phyloP scores from a whole-genome alignment of 2,329 filamentous ascomycete species.

The Nakataea oryzae region DNA sequence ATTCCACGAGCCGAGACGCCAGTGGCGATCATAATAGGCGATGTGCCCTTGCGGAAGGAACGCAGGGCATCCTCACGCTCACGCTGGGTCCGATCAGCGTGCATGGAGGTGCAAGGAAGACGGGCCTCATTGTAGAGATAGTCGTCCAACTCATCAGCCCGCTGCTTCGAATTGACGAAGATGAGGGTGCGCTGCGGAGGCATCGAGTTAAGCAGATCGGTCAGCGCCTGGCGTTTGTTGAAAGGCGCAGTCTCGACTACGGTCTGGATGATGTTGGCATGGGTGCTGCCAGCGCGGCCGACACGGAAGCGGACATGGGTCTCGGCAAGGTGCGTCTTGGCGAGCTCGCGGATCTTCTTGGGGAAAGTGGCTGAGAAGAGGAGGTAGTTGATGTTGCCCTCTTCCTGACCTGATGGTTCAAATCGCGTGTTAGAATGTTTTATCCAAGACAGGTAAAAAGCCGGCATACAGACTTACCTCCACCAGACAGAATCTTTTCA shows the following conservation, averaged over 20 bases:
- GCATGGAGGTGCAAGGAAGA: constrained; percentile 80
- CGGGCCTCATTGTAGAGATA: constrained; percentile 64
- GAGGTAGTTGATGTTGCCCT: constrained; percentile 58
- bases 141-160: constrained; percentile 78
- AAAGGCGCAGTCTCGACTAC: constrained; percentile 56
- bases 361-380: constrained; percentile 96
- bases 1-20: constrained; percentile 81
- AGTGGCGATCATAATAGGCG: constrained; percentile 77
- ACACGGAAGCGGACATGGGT: constrained; percentile 75
- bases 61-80: constrained; percentile 91
- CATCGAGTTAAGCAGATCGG: constrained; percentile 60
- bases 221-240: constrained; percentile 60
- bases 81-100: constrained; percentile 73
- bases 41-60: constrained; percentile 64
- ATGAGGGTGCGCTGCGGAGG: constrained; percentile 72
- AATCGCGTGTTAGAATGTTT: constrained; percentile 12
- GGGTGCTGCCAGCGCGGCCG: constrained; percentile 75
- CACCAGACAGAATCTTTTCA: constrained; percentile 64
- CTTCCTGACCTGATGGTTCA: constrained; percentile 52
- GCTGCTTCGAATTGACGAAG: constrained; percentile 75
- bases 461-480: constrained; percentile 47
- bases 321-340: constrained; percentile 62
- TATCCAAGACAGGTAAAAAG: not conserved
- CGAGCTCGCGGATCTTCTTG: constrained; percentile 64
- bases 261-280: constrained; percentile 72